Conservation (phyloP, 1,284 basidiomycete species). For the Golubevia pallescens region DNA sequence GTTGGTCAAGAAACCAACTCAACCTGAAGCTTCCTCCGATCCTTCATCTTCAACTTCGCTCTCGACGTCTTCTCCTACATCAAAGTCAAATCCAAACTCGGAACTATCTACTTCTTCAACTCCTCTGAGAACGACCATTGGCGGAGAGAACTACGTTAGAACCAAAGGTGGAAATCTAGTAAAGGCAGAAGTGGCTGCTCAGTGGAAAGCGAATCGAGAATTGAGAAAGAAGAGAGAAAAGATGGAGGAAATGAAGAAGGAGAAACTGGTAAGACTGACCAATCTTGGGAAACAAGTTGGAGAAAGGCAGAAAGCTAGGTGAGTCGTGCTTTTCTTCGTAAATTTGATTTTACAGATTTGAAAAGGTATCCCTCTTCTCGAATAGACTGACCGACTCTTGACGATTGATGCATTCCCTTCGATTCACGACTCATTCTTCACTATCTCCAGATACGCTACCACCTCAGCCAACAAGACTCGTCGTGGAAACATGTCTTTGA, state of each 20-base stretch:
- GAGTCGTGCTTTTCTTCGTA: too few species aligned
- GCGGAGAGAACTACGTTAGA: slow-evolving; percentile 53
- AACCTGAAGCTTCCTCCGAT: slow-evolving; percentile 8
- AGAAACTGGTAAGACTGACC: slow-evolving; percentile 35
- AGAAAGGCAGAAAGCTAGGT: slow-evolving; percentile 5
- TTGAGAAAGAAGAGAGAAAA: too few species aligned
- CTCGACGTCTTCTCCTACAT: neutral
- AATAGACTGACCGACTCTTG: too few species aligned
- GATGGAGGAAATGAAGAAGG: slow-evolving; percentile 24
- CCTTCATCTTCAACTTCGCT: slow-evolving; percentile 12
- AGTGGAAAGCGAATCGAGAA: slow-evolving; percentile 19
- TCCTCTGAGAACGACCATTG: slow-evolving; percentile 36
- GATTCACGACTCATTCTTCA: too few species aligned
- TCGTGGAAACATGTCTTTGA: too few species aligned
- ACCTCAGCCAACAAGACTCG: too few species aligned
- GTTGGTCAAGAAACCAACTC: slow-evolving; percentile 48
- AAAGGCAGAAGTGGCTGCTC: slow-evolving; percentile 37
- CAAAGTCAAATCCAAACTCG: too few species aligned
- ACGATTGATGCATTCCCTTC: too few species aligned
- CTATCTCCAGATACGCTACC: too few species aligned
- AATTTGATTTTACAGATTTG: too few species aligned
- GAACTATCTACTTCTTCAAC: neutral
- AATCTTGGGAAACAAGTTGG: slow-evolving; percentile 36
- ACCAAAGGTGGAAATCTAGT: slow-evolving; percentile 61
- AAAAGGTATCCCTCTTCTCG: too few species aligned